phyloP scores from a whole-genome alignment of 2,329 filamentous ascomycete genomes.

The Stachybotrys echinatus region DNA sequence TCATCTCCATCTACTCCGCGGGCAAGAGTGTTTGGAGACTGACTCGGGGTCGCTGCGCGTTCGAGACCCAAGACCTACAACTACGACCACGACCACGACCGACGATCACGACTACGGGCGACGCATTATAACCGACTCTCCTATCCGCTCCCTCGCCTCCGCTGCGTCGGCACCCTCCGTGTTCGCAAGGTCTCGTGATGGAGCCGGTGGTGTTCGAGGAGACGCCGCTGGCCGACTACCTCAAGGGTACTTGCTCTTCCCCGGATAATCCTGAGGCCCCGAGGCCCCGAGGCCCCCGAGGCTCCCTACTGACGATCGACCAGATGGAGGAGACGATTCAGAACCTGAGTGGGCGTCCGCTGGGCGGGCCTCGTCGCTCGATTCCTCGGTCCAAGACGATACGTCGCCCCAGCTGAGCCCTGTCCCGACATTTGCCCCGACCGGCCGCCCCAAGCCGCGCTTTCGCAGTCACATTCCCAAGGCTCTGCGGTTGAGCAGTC shows the following conservation, averaged over 20 bases:
- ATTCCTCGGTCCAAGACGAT: constrained; percentile 21
- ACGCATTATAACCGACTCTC: no score
- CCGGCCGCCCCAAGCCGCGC: constrained; percentile 48
- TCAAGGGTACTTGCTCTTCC: constrained; percentile 60
- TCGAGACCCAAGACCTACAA: not conserved
- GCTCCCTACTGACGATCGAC: constrained; percentile 6
- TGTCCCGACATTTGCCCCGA: constrained; percentile 51
- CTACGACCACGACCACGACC: no score
- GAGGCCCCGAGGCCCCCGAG: not conserved
- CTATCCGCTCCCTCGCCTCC: no score
- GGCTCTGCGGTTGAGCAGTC: constrained; percentile 36
- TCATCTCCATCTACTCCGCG: not conserved
- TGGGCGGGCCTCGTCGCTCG: constrained; percentile 26
- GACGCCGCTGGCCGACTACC: constrained; percentile 81
- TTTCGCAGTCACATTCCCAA: constrained; percentile 44
- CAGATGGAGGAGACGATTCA: constrained; percentile 44
- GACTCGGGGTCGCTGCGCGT: no score
- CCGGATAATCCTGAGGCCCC: not conserved
- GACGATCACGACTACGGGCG: no score
- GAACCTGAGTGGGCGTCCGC: constrained; percentile 40
- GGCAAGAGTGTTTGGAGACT: not conserved
- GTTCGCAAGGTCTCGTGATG: constrained; percentile 46
- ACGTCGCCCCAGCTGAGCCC: constrained; percentile 39
- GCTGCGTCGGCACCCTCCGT: no score
- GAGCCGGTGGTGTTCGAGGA: constrained; percentile 83